Base-by-base conservation (phyloP, 2,329 filamentous ascomycete genomes). In the Fusarium beomiforme region DNA sequence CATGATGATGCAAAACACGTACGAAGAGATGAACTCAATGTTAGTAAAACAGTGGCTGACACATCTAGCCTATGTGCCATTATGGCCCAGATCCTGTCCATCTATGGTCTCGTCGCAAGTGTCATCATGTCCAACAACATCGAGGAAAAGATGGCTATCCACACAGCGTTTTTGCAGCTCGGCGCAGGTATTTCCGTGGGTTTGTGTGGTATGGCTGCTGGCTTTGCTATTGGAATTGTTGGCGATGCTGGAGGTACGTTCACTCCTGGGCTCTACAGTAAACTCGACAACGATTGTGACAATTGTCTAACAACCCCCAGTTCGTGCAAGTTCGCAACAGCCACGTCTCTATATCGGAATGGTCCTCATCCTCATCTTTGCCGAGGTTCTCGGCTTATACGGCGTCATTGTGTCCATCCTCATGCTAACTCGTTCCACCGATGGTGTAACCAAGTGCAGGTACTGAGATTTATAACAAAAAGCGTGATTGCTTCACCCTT, bases 1-100 rank as follows among this genome's bases (percentile, higher is more conserved):
- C 6, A 80, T 80, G 55, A 74, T 85, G 61, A 82, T 83, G 79
- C 82, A 84, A 72, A 83, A 82, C 64, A 83, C 81, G 79, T 78
- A 73, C 36, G 49, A 41, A 44, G 16, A 36, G 14, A 33, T 41
- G 29, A 29, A 47, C 6, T 13, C 26, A 36, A 19, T 19, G 5
- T 33, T 19, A 19, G 29, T 13, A 11, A 24, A 10, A 44, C 21
- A 46, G 33, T n/a, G 37, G 47, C 71, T 73, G 36, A 76, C 42
- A 39, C 39, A 29, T 37, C 19, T 43, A 79, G 78, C 21, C 76
- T 85, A 33, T 84, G 82, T 66, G 77, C 83, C 65, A 82, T 84
- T 78, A 84, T 85, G 82, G 83, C 83, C 47, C 83, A 84, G 76
- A 84, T 85, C 69, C 79, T 85, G 31, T 82, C 82, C 73, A 84